Base-by-base conservation (phyloP, 495 filamentous ascomycete genomes). In the Aspergillus haitiensis region DNA sequence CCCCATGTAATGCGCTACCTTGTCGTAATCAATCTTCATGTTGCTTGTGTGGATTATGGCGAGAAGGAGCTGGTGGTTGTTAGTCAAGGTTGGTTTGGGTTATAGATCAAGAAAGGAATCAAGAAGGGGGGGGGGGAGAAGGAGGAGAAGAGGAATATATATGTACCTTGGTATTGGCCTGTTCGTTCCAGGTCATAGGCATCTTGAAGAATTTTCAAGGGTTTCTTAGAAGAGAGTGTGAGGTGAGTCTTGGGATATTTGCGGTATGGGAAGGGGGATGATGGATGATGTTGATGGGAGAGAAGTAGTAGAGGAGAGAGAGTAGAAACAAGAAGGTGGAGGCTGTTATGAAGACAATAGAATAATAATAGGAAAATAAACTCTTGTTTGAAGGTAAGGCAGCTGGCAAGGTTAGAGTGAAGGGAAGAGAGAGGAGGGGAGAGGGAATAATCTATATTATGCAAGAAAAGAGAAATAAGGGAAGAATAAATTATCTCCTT, bases 1-100 rank as follows among this genome's bases (percentile, higher is more conserved):
- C 1, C 71, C 70, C 66, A 72, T 71, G 46, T 48, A 65, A n/a
- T 63, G 33, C 2, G 72, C 70, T 7, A 74, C 37, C 0, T 63
- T 63, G 1, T 48, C 11, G 40, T 52, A 53, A 49, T 75, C 65
- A 9, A 68, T 12, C 45, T 67, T 71, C 2, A 55, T 16, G 5
- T 65, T 60, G 12, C 58, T 55, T 13, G 52, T 63, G 7, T 44
- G n/a, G 7, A 75, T 54, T 45, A 75, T 66, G n/a, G 52, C 59
- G 2, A 67, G 12, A 6, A 75, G 67, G 27, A 75, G 67, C 72
- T 75, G 44, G n/a, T 6, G 35, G 12, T 9, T 15, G n/a, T 52
- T 49, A 50, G 21, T 11, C 47, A 42, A 12, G 48, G 8, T 6
- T 40, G 7, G 9, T 27, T 18, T 39, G 34, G 50, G 27, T 48